Base-by-base conservation (phyloP, 352 stramenopile species). In the Globisporangium paddicum region DNA sequence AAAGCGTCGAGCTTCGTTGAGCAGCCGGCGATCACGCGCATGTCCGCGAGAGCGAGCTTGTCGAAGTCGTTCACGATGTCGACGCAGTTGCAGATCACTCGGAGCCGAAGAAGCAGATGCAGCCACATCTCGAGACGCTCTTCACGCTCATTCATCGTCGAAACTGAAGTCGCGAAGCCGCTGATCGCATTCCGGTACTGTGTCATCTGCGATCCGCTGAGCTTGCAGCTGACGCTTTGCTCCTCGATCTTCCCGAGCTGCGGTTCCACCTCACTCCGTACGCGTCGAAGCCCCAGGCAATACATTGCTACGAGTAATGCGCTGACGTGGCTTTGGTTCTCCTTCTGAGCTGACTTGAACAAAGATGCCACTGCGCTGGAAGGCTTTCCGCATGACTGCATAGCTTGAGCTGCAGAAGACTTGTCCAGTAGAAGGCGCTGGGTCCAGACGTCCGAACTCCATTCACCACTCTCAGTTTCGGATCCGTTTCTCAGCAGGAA, bases 221-320 rank as follows among this genome's bases (percentile, higher is more conserved):
- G 63, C 11, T 50, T 49, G 32, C 79, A 92, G 19, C 74, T 75
- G n/a, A 95, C 45, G 50, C 81, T 95, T 30, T 87, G 77, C 62
- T 95, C 85, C 63, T 95, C 83, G 16, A 95, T 70, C 42, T 93
- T 93, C 42, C 85, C 79, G 13, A 95, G 55, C 44, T 95, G 67
- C 8, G 72, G 38, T 52, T 95, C 82, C n/a, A 91, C 81, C 47
- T 95, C 81, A 38, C 73, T 88, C 0, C 85, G 81, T 1, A 90
- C 72, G 38, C 85, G 78, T 18, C 85, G 71, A 30, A 95, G 70
- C 3, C 69, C 78, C 0, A 94, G 50, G 60, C 80, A 90, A 3
- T 74, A 74, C 53, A 90, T 61, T 9, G 74, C 76, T 3, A 93
- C 40, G 18, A 84, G 56, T 37, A 84, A 49, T 4, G 71, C 71